Evolutionary conservation across 768 basidiomycete species (phyloP).

Genomic region (Crucibulum laeve): DNA sequence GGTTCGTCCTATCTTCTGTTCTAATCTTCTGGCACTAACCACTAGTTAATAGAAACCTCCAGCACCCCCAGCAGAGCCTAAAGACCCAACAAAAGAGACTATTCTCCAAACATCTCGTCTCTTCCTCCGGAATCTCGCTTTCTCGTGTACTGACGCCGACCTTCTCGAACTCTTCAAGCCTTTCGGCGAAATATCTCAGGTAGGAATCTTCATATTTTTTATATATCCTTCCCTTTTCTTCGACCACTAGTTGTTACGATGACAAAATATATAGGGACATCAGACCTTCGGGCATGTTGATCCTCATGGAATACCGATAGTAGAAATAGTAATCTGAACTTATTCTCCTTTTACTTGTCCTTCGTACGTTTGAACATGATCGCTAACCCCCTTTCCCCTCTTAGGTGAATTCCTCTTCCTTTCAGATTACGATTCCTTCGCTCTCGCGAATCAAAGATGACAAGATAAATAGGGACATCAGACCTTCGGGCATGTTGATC

Average conservation of each 20-base stretch:
- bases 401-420: conserved; percentile 33
- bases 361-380: conserved; percentile 2
- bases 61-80: conserved; percentile 9
- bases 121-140: conserved; percentile 94
- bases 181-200: conserved; percentile 77
- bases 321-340: conserved; percentile 46
- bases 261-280: conserved; percentile 53
- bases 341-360: conserved; percentile 5
- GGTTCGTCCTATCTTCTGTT: conserved; percentile 1
- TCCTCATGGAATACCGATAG: conserved; percentile 46
- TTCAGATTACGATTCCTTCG: no score
- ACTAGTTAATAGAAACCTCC: not conserved
- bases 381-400: conserved; percentile 11
- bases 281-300: conserved; percentile 40
- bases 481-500: conserved; percentile 36
- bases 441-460: no score
- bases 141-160: conserved; percentile 73
- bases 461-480: conserved; percentile 59
- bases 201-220: conserved; percentile 27
- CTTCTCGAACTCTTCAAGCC: conserved; percentile 57
- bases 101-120: conserved; percentile 75
- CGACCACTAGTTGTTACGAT: conserved; percentile 23
- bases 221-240: conserved; percentile 8
- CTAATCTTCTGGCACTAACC: not conserved
- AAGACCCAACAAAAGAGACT: conserved; percentile 40